Percentiles rank a stretch among this genome's conserved stretches.
Conservation (phyloP, 2,329 filamentous ascomycete genomes). For the Chrysoporthe cubensis region DNA sequence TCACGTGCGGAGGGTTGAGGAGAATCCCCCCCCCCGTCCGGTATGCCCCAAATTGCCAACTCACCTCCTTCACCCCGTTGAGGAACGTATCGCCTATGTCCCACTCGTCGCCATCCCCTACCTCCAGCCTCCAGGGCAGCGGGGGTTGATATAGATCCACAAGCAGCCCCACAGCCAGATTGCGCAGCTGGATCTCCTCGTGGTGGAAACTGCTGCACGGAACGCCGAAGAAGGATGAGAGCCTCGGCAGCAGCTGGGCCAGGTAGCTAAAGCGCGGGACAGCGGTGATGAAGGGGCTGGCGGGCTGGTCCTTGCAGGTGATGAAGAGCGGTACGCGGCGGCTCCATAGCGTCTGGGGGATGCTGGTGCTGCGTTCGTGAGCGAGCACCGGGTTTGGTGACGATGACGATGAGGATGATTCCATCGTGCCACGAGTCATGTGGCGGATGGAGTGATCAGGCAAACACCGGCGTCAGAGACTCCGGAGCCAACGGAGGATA, state of each 20-base stretch:
- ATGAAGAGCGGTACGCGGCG: slow-evolving; percentile 59
- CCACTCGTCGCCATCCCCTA: slow-evolving; percentile 59
- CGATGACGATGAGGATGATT: slow-evolving; percentile 16
- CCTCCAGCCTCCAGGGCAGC: slow-evolving; percentile 59
- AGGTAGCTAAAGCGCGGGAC: slow-evolving; percentile 65
- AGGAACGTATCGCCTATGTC: slow-evolving; percentile 66
- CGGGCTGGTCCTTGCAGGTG: slow-evolving; percentile 52
- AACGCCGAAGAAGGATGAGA: slow-evolving; percentile 55
- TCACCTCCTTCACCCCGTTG: slow-evolving; percentile 66
- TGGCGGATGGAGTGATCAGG: not conserved
- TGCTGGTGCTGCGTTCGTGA: slow-evolving; percentile 28
- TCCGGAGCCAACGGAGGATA: not conserved
- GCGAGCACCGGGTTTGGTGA: slow-evolving; percentile 12
- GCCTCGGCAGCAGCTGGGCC: slow-evolving; percentile 58
- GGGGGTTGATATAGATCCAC: slow-evolving; percentile 60
- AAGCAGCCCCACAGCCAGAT: slow-evolving; percentile 58
- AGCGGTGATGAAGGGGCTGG: slow-evolving; percentile 55
- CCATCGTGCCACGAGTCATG: slow-evolving; percentile 13
- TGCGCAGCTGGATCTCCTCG: slow-evolving; percentile 56
- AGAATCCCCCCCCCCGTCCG: not conserved
- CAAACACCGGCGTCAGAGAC: not conserved
- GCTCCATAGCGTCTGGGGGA: slow-evolving; percentile 57
- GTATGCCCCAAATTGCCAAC: slow-evolving; percentile 28
- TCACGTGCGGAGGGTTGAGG: not conserved
- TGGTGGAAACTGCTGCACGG: slow-evolving; percentile 64